These are phyloP conservation scores for Plasmodium billcollinsi DNA, from an alignment of 169 alveolate species.

Conservation along the genomic window DNA sequence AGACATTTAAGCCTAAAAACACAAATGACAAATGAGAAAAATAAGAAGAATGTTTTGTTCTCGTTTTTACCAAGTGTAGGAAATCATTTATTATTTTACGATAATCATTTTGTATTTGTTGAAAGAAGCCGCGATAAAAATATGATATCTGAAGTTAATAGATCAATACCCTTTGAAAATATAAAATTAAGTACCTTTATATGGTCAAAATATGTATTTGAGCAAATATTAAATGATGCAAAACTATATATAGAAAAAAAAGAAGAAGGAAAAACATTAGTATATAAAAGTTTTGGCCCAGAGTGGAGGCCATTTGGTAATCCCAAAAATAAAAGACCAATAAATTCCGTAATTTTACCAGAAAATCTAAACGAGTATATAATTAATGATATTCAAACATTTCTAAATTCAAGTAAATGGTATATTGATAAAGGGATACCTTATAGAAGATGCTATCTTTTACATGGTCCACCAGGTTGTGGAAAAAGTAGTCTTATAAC, in stretches of 20 bases:
- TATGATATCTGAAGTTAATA: slow-evolving; percentile 40
- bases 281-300: slow-evolving; percentile 81
- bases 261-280: slow-evolving; percentile 84
- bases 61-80: slow-evolving; percentile 77
- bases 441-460: slow-evolving; percentile 87
- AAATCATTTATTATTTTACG: slow-evolving; percentile 59
- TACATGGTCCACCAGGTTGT: slow-evolving; percentile 91
- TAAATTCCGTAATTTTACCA: slow-evolving; percentile 81
- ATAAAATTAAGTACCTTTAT: slow-evolving; percentile 69
- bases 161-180: slow-evolving; percentile 70
- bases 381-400: slow-evolving; percentile 46
- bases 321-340: slow-evolving; percentile 84
- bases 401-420: slow-evolving; percentile 81
- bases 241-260: slow-evolving; percentile 51
- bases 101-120: slow-evolving; percentile 37
- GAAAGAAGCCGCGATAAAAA: slow-evolving; percentile 53
- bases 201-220: slow-evolving; percentile 68
- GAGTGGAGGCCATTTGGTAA: slow-evolving; percentile 87
- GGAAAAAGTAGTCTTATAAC: slow-evolving; percentile 89
- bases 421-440: slow-evolving; percentile 87
- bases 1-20: slow-evolving; percentile 78
- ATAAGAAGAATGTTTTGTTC: slow-evolving; percentile 24
- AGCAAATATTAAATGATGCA: slow-evolving; percentile 67
- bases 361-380: slow-evolving; percentile 37
- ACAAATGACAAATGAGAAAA: slow-evolving; percentile 39